These are phyloP conservation scores for Entonaema liquescens DNA, from an alignment of 495 filamentous ascomycete species.

Conservation along the genomic window DNA sequence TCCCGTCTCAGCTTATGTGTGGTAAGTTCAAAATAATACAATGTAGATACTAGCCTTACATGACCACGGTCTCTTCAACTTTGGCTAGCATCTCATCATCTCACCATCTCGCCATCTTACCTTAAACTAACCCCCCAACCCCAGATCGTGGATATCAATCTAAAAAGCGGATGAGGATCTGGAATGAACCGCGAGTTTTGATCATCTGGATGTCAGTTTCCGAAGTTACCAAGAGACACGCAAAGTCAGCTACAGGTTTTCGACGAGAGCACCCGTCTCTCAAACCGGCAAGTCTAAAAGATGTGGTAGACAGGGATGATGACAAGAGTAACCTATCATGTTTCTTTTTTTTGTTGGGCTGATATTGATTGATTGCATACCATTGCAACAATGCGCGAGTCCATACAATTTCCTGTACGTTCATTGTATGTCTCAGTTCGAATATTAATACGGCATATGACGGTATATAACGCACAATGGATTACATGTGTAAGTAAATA, in stretches of 20 bases:
- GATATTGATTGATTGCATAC: slow-evolving; percentile 6
- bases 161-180: slow-evolving; percentile 33
- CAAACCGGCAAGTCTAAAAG: slow-evolving; percentile 2
- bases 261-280: slow-evolving; percentile 9
- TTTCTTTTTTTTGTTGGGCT: slow-evolving; percentile 3
- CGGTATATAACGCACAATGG: slow-evolving; percentile 19
- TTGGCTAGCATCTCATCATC: slow-evolving; percentile 27
- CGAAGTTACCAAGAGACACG: slow-evolving; percentile 25
- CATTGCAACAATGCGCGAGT: slow-evolving; percentile 23
- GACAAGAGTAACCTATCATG: not conserved
- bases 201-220: slow-evolving; percentile 25
- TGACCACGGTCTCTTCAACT: slow-evolving; percentile 30
- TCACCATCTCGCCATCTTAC: slow-evolving; percentile 7
- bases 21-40: slow-evolving; percentile 32
- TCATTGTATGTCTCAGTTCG: not conserved
- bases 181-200: slow-evolving; percentile 30
- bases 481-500: slow-evolving; percentile 7
- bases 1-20: slow-evolving; percentile 20
- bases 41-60: slow-evolving; percentile 32
- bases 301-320: not conserved
- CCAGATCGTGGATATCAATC: slow-evolving; percentile 36
- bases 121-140: slow-evolving; percentile 5
- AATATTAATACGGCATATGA: slow-evolving; percentile 6
- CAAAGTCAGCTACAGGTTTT: slow-evolving; percentile 12
- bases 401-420: not conserved